Evolutionary conservation across 2,329 filamentous ascomycete genomes (phyloP).

Genomic region (Paraconiothyrium brasiliense): DNA sequence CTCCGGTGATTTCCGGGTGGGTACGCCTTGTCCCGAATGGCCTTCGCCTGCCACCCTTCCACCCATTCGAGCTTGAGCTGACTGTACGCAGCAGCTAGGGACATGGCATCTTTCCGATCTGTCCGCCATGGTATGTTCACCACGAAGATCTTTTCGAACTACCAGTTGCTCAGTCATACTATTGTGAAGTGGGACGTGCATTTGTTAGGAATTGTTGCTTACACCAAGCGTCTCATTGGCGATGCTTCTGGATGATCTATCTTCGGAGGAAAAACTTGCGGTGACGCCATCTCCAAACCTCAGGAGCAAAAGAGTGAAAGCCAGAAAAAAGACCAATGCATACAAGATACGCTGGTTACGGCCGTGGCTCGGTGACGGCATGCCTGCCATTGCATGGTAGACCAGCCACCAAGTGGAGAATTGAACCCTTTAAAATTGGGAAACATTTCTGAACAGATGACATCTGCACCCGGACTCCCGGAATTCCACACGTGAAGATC

Average conservation of each 20-base stretch:
- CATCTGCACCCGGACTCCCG: not conserved
- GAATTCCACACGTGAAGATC: constrained; percentile 3
- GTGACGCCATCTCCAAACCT: constrained; percentile 9
- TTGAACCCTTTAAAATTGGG: not conserved
- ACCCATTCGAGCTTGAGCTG: constrained; percentile 58
- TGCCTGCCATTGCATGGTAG: constrained; percentile 10
- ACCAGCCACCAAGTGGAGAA: not conserved
- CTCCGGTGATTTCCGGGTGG: constrained; percentile 43
- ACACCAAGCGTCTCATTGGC: constrained; percentile 35
- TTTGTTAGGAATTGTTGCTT: constrained; percentile 11
- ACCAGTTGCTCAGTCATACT: not conserved
- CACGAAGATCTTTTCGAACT: constrained; percentile 65
- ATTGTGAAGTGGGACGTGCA: not conserved
- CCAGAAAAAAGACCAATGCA: constrained; percentile 18
- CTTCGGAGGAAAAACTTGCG: constrained; percentile 7
- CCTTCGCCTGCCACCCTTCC: constrained; percentile 55
- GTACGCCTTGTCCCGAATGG: constrained; percentile 44
- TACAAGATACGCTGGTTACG: constrained; percentile 20
- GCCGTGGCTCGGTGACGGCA: constrained; percentile 28
- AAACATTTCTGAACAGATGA: constrained; percentile 7
- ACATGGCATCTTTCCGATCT: constrained; percentile 62
- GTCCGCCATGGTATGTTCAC: constrained; percentile 62
- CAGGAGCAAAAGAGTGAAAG: constrained; percentile 23
- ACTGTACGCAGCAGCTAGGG: constrained; percentile 58
- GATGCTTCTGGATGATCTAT: constrained; percentile 16